These are phyloP conservation scores for Alternaria angustiovoidea DNA, from an alignment of 2,329 filamentous ascomycete genomes.

Conservation along the genomic window DNA sequence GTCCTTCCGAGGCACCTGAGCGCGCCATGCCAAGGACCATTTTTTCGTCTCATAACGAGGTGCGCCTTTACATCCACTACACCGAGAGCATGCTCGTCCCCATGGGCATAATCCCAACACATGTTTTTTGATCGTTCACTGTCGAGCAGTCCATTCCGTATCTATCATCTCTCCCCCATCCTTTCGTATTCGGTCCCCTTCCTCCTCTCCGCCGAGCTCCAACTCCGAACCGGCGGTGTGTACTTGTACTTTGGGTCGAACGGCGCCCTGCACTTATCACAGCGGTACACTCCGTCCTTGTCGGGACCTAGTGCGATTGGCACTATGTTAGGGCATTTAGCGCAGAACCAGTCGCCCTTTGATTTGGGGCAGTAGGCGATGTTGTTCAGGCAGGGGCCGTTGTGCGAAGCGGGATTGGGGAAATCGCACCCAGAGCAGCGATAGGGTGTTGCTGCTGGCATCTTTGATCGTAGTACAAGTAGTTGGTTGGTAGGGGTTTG, in stretches of 20 bases:
- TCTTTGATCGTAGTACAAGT: neutral
- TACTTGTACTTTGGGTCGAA: slow-evolving; percentile 6
- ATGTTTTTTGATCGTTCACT: neutral
- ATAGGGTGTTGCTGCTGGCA: neutral
- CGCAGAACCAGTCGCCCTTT: slow-evolving; percentile 5
- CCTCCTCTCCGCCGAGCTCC: slow-evolving; percentile 1
- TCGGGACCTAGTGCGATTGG: neutral
- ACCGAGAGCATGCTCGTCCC: neutral
- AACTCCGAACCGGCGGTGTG: neutral
- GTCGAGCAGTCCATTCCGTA: neutral
- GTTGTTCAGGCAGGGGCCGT: neutral
- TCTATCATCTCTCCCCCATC: neutral
- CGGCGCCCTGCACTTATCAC: neutral
- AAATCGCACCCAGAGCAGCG: neutral
- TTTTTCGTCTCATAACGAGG: neutral
- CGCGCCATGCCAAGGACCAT: neutral
- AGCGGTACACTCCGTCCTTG: neutral
- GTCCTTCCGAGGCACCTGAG: neutral
- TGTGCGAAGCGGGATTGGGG: slow-evolving; percentile 1
- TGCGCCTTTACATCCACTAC: neutral
- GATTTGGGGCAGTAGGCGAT: slow-evolving; percentile 4
- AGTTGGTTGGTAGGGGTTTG: neutral
- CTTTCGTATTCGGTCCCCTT: slow-evolving; percentile 2
- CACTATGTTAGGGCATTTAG: slow-evolving; percentile 3
- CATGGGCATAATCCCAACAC: neutral